Evolutionary conservation across 148 eudicot species (phyloP).

Genomic region (Vaccinium macrocarpon): DNA sequence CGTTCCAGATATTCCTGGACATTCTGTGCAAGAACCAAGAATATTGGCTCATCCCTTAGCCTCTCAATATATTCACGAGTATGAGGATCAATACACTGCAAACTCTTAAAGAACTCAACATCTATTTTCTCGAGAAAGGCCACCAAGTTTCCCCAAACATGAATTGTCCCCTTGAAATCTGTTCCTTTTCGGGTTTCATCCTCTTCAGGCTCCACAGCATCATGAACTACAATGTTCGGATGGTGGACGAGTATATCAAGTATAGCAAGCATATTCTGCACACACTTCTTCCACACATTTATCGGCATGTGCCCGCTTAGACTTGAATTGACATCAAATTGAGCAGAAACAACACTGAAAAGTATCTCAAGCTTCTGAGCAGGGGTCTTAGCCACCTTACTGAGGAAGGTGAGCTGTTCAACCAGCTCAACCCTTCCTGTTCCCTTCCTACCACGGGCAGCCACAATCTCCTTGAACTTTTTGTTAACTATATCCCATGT

Average conservation of each 20-base stretch:
- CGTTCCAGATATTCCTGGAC: constrained; percentile 69
- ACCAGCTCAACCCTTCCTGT: constrained; percentile 84
- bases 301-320: constrained; percentile 80
- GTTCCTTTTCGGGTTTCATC: constrained; percentile 78
- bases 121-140: constrained; percentile 85
- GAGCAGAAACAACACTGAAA: constrained; percentile 81
- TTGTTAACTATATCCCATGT: constrained; percentile 77
- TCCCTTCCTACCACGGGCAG: constrained; percentile 87
- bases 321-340: constrained; percentile 82
- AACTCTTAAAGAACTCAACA: constrained; percentile 80
- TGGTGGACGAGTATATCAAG: constrained; percentile 70
- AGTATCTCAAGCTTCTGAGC: constrained; percentile 92
- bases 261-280: constrained; percentile 66
- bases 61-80: constrained; percentile 82
- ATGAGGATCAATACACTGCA: constrained; percentile 84
- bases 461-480: constrained; percentile 79
- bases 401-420: constrained; percentile 87
- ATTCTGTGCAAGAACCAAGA: constrained; percentile 69
- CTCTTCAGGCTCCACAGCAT: constrained; percentile 78
- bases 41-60: constrained; percentile 75
- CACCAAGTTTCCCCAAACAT: constrained; percentile 87
- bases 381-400: constrained; percentile 89
- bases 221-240: constrained; percentile 78
- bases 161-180: constrained; percentile 64
- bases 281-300: constrained; percentile 86